Base-by-base conservation (phyloP, 768 basidiomycete genomes). In the Tylopilus cervinicoccineus region DNA sequence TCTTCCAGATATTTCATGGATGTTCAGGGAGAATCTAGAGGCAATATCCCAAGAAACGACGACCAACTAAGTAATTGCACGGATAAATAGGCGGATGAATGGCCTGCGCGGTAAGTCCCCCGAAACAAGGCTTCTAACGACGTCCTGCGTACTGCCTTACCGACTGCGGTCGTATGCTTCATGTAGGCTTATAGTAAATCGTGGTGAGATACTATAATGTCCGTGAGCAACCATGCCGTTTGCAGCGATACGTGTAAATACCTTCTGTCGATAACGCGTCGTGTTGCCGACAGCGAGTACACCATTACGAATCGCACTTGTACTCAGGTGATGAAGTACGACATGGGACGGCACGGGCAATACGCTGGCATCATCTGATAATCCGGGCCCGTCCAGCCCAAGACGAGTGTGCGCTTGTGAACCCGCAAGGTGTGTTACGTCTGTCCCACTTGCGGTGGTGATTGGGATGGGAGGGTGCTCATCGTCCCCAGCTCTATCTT, bases 321-420 rank as follows among this genome's bases (percentile, higher is more conserved):
- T 96, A 53, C 90, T 90, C 59, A 98, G 69, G 68, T 98, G 94
- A 58, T 96, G 93, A 54, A 98, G 72, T 20, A 97, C 92, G 31
- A 92, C 91, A 71, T 97, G 94, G 31, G 83, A 87, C 19, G 94
- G 94, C 19, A 96, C 91, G 14, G 95, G 87, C 53, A 98, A 68
- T 48, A 98, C 92, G 40, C 85, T 86, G 43, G 81, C 87, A 61
- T 98, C 94, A 67, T 98, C 94, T 16, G 83, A 79, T 60, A 84
- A 55, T n/a, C 77, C 71, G 0, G 60, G 57, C 7, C 63, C 70
- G 12, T 72, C 73, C 36, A 72, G 49, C 33, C 65, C 69, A 19
- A 70, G 60, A 45, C 68, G 66, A 19, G 69, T 59, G 39, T 60
- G 62, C 5, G 53, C 46, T 2, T 54, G 61, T 6, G 57, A 54